Base-by-base conservation (phyloP, 371 early-diverging fungal genomes). In the Mortierella sp. region DNA sequence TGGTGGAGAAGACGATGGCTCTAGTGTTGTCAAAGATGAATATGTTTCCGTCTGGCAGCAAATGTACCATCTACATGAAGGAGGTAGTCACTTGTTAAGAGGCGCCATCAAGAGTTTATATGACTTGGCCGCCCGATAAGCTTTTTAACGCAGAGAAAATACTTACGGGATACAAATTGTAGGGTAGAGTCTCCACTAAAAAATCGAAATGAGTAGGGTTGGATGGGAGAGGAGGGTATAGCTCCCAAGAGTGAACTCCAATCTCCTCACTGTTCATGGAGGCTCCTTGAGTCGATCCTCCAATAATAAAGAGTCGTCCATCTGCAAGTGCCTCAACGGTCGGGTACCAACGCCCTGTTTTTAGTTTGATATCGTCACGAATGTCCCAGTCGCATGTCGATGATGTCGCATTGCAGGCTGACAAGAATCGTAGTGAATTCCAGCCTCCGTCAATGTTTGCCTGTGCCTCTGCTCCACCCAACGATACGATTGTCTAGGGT, bases 121-220 rank as follows among this genome's bases (percentile, higher is more conserved):
- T 24, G 5, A 10, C 5, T 49, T 49, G 49, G 3, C 14, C 3
- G 26, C 6, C n/a, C 22, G 54, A 47, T 10, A 54, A 4, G 54
- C n/a, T 24, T 54, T 26, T n/a, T 4, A n/a, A n/a, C 12, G 22
- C 8, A n/a, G n/a, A n/a, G n/a, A 6, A 61, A 30, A 51, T 32
- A 40, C 70, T 52, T 54, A 78, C 73, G 11, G 85, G 87, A 71
- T 89, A 92, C 47, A 91, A 67, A 70, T 92, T 91, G 55, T 87
- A 88, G 2, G 93, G 93, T 68, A 92, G 68, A 1, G 90, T 90
- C 40, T 90, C 88, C 20, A 86, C 84, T 9, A 92, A 72, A 54
- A 91, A 89, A 2, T 78, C 83, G 30, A 87, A 87, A 65, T 71
- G 77, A 5, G 73, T 79, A 4, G 80, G 77, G n/a, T 77, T 75